phyloP scores from a whole-genome alignment of 352 stramenopile genomes.

The Ophiocytium majus region DNA sequence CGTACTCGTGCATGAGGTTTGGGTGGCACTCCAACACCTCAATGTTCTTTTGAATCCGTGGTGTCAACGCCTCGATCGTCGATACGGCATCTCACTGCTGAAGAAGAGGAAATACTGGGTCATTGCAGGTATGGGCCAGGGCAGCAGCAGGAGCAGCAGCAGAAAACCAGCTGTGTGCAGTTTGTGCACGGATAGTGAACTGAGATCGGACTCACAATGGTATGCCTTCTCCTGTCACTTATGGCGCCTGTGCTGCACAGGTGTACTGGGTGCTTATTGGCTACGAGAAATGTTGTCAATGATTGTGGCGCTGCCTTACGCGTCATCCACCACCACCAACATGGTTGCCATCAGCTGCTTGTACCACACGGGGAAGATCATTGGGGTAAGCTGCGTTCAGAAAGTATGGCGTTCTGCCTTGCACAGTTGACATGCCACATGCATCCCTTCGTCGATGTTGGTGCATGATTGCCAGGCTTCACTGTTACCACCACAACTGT shows the following conservation, averaged over 20 bases:
- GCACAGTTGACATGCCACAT: no score
- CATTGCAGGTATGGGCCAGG: background rate
- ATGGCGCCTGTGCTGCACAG: background rate
- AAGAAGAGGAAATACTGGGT: background rate
- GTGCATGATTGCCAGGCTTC: no score
- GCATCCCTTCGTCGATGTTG: no score
- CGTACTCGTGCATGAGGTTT: conserved; percentile 48
- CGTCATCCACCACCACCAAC: conserved; percentile 30
- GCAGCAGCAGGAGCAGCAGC: background rate
- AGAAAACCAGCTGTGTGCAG: no score
- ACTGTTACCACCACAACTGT: no score
- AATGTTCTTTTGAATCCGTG: conserved; percentile 49
- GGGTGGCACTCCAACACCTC: conserved; percentile 42
- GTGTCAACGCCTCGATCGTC: conserved; percentile 43
- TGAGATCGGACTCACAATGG: no score
- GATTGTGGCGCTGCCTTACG: conserved; percentile 38
- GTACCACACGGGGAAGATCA: conserved; percentile 50
- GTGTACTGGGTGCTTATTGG: conserved; percentile 46
- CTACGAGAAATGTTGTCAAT: conserved; percentile 45
- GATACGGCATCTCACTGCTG: conserved; percentile 43
- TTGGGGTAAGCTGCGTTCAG: conserved; percentile 25
- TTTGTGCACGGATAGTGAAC: no score
- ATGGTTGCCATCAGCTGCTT: conserved; percentile 34
- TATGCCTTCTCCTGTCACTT: no score
- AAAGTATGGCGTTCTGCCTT: background rate